phyloP scores from a whole-genome alignment of 768 basidiomycete genomes.

The Auricularia sp. region DNA sequence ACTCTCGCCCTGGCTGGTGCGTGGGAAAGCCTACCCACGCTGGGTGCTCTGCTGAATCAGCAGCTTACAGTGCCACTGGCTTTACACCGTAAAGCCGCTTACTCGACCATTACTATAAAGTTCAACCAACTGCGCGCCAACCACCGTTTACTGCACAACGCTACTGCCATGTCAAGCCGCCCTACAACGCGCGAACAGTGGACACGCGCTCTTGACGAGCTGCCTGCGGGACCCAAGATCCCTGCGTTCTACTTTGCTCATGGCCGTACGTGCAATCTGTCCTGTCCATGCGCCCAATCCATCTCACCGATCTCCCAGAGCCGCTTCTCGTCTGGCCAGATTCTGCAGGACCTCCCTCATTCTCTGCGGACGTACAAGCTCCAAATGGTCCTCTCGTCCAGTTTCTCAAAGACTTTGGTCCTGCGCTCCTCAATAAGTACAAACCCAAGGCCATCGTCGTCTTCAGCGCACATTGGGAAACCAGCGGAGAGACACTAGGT shows the following conservation, averaged over 20 bases:
- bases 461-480: conserved; percentile 81
- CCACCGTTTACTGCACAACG: background rate
- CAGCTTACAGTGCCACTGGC: no score
- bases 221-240: conserved; percentile 51
- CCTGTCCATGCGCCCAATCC: background rate
- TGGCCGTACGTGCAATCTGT: conserved; percentile 30
- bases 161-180: background rate
- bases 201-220: conserved; percentile 41
- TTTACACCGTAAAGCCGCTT: no score
- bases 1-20: no score
- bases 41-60: no score
- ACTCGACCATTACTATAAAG: no score
- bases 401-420: conserved; percentile 61
- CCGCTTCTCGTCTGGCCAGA: conserved; percentile 39
- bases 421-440: conserved; percentile 56
- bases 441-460: conserved; percentile 70
- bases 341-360: background rate
- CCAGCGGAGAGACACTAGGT: conserved; percentile 47
- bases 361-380: conserved; percentile 25
- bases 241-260: conserved; percentile 73
- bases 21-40: no score
- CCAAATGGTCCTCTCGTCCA: conserved; percentile 42
- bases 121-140: no score
- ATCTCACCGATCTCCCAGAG: background rate
- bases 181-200: conserved; percentile 36